Percentiles rank a stretch among this genome's conserved stretches.
Evolutionary conservation across 1,139 yeast species (phyloP).

Genomic region (Blastobotrys petasosporus): DNA sequence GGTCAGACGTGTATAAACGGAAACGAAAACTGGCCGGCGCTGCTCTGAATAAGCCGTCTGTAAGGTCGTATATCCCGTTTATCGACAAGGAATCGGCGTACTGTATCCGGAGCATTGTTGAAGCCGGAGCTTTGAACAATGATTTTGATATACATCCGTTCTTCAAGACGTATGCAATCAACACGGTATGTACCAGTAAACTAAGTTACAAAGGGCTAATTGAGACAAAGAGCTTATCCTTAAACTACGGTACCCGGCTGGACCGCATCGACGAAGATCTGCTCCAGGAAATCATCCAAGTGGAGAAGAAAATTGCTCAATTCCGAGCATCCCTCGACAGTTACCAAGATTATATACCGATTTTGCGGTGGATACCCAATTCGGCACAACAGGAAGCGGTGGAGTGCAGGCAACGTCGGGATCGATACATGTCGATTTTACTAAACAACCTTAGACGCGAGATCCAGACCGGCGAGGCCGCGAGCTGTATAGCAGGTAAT

Average conservation of each 20-base stretch:
- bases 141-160: slow-evolving; percentile 42
- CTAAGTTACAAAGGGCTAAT: too few species aligned
- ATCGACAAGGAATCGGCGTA: slow-evolving; percentile 42
- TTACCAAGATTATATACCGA: slow-evolving; percentile 56
- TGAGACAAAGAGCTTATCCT: slow-evolving; percentile 38
- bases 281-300: slow-evolving; percentile 51
- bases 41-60: slow-evolving; percentile 41
- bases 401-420: slow-evolving; percentile 44
- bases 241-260: slow-evolving; percentile 56
- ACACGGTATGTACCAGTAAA: slow-evolving; percentile 29
- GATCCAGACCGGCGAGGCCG: slow-evolving; percentile 25
- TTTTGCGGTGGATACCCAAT: slow-evolving; percentile 37
- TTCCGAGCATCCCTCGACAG: slow-evolving; percentile 61
- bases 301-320: slow-evolving; percentile 59
- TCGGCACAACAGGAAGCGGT: slow-evolving; percentile 31
- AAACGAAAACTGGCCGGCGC: slow-evolving; percentile 52
- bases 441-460: slow-evolving; percentile 29
- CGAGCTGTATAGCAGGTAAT: slow-evolving; percentile 44
- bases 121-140: slow-evolving; percentile 12
- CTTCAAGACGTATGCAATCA: slow-evolving; percentile 50
- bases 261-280: slow-evolving; percentile 40
- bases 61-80: slow-evolving; percentile 33
- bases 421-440: slow-evolving; percentile 47
- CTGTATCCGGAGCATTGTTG: slow-evolving; percentile 18
- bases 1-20: slow-evolving; percentile 46